These are phyloP conservation scores for Shiraia sp. DNA, from an alignment of 2,329 filamentous ascomycete species.

Conservation along the genomic window DNA sequence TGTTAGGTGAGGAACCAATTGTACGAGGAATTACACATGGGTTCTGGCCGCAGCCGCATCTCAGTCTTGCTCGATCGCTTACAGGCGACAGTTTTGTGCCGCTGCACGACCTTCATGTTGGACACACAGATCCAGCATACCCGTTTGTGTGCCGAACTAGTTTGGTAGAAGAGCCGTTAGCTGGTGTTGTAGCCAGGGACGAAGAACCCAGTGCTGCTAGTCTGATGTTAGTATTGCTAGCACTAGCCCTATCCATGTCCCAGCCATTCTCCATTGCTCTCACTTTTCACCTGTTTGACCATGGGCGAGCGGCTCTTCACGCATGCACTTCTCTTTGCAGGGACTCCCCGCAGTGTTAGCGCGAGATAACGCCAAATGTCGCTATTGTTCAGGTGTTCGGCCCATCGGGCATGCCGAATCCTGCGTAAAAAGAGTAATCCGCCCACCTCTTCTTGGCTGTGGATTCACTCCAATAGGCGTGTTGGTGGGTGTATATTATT, in stretches of 20 bases:
- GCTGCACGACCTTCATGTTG: no score
- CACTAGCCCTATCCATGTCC: no score
- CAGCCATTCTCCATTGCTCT: no score
- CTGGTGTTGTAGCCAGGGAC: slow-evolving; percentile 2
- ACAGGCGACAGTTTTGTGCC: no score
- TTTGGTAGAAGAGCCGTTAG: neutral
- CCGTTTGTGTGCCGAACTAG: neutral
- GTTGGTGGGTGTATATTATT: slow-evolving; percentile 3
- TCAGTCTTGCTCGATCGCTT: slow-evolving; percentile 1
- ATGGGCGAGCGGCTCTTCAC: no score
- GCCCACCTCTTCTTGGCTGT: slow-evolving; percentile 29
- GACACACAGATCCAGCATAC: no score
- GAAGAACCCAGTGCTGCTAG: slow-evolving; percentile 2
- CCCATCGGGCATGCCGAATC: slow-evolving; percentile 29
- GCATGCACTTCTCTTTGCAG: neutral
- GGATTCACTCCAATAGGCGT: slow-evolving; percentile 29
- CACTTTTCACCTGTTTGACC: no score
- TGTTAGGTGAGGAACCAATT: slow-evolving; percentile 11
- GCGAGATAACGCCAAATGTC: neutral
- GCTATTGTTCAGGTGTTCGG: slow-evolving; percentile 6
- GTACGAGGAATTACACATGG: slow-evolving; percentile 1
- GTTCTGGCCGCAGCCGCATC: neutral
- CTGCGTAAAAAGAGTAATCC: slow-evolving; percentile 11
- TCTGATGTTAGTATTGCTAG: no score
- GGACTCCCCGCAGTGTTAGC: slow-evolving; percentile 1